Conservation (phyloP, 345 rosid genomes). For the Bruguiera gymnorhiza region DNA sequence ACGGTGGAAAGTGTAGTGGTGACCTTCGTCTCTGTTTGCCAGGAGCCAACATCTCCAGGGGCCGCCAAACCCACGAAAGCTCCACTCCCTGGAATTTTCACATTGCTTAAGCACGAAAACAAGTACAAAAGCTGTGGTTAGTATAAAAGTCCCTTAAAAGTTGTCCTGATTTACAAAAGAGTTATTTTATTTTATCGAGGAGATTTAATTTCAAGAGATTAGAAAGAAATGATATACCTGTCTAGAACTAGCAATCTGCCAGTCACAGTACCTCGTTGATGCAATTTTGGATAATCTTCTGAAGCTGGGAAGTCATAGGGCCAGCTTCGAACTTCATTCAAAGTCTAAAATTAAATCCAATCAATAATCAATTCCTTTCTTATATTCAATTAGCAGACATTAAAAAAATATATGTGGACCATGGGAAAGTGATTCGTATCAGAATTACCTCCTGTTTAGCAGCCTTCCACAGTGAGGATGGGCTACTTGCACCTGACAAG, state of each 20-base stretch:
- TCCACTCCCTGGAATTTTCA: conserved; percentile 39
- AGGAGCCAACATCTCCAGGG: conserved; percentile 74
- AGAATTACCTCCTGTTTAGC: conserved; percentile 24
- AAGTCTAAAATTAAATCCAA: conserved; percentile 6
- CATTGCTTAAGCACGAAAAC: conserved; percentile 43
- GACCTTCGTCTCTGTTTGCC: conserved; percentile 85
- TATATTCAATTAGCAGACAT: too few relatives aligned
- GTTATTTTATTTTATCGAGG: too few relatives aligned
- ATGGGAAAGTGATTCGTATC: not conserved
- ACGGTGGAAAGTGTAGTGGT: not conserved
- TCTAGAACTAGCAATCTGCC: conserved; percentile 43
- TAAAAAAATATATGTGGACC: not conserved
- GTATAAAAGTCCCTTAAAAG: too few relatives aligned
- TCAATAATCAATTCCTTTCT: not conserved
- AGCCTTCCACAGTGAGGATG: conserved; percentile 23
- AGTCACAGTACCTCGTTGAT: conserved; percentile 36
- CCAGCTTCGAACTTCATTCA: conserved; percentile 22
- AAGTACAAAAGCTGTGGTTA: not conserved
- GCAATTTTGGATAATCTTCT: conserved; percentile 36
- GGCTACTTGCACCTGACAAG: not conserved
- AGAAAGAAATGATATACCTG: conserved; percentile 23
- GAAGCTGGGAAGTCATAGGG: conserved; percentile 31
- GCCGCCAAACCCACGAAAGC: conserved; percentile 75
- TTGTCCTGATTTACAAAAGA: not conserved
- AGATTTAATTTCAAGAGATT: too few relatives aligned